These are phyloP conservation scores for Pseudocohnilembus persalinus DNA, from an alignment of 169 alveolate species.

Conservation along the genomic window DNA sequence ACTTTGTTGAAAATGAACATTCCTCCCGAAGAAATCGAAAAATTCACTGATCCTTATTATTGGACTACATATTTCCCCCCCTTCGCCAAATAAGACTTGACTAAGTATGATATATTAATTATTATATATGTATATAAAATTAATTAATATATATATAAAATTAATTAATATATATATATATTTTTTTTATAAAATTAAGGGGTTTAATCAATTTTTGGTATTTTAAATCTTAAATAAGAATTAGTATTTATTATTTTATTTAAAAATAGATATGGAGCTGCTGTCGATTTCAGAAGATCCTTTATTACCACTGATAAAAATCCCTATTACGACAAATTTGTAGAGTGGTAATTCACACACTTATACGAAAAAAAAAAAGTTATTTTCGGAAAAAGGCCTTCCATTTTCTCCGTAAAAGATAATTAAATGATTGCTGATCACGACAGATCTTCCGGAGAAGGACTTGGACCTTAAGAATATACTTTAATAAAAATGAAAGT, in stretches of 20 bases:
- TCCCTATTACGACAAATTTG: slow-evolving; percentile 96
- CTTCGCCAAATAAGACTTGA: slow-evolving; percentile 91
- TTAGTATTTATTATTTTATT: too few relatives aligned
- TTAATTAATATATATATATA: too few relatives aligned
- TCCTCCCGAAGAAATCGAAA: slow-evolving; percentile 92
- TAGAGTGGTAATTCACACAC: slow-evolving; percentile 97
- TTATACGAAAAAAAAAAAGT: slow-evolving; percentile 86
- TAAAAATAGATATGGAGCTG: slow-evolving; percentile 74
- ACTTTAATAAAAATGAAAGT: slow-evolving; percentile 93
- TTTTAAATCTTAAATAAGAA: too few relatives aligned
- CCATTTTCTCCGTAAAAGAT: slow-evolving; percentile 92
- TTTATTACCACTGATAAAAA: slow-evolving; percentile 98
- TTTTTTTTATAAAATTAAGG: too few relatives aligned
- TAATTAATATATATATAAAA: too few relatives aligned
- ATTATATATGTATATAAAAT: too few relatives aligned
- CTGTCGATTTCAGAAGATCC: slow-evolving; percentile 98
- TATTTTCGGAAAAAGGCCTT: slow-evolving; percentile 91
- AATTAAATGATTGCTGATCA: slow-evolving; percentile 99
- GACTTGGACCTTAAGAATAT: slow-evolving; percentile 97
- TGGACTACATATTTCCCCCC: slow-evolving; percentile 99
- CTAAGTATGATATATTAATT: background rate
- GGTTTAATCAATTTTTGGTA: too few relatives aligned
- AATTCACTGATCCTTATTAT: slow-evolving; percentile 94
- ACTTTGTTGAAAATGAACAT: slow-evolving; percentile 93
- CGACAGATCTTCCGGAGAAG: slow-evolving; percentile 95